These are phyloP conservation scores for Phytomonas francai DNA, from an alignment of 208 protist genomes.

Conservation along the genomic window DNA sequence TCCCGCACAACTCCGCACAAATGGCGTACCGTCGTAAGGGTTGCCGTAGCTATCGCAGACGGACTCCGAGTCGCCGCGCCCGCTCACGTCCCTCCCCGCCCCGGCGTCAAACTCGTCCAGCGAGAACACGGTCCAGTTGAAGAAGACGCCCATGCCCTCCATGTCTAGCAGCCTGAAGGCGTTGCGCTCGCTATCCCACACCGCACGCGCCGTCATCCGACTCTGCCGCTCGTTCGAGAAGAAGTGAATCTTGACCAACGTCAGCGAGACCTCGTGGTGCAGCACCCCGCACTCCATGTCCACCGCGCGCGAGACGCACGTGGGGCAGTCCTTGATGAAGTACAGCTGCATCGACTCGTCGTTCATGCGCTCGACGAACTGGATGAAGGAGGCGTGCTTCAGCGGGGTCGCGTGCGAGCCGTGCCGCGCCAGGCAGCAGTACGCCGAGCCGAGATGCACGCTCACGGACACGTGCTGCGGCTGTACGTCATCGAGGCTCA, in stretches of 20 bases:
- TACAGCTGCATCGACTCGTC: constrained; percentile 84
- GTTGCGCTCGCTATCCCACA: constrained; percentile 70
- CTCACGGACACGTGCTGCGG: constrained; percentile 65
- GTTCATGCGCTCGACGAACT: constrained; percentile 83
- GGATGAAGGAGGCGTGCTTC: constrained; percentile 67
- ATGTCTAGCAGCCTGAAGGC: constrained; percentile 74
- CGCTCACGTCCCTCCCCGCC: constrained; percentile 8
- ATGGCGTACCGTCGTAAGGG: not conserved
- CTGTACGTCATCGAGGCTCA: constrained; percentile 64
- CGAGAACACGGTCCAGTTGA: constrained; percentile 83
- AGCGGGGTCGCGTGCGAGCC: constrained; percentile 70
- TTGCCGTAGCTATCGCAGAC: not conserved
- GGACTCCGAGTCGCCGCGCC: not conserved
- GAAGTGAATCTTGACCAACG: constrained; percentile 74
- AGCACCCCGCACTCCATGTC: constrained; percentile 65
- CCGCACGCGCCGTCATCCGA: constrained; percentile 60
- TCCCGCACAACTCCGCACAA: not conserved
- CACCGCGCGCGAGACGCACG: constrained; percentile 72
- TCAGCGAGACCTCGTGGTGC: constrained; percentile 54
- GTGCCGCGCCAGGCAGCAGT: constrained; percentile 71
- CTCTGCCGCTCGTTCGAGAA: constrained; percentile 80
- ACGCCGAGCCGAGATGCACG: constrained; percentile 72
- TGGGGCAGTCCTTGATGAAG: constrained; percentile 74
- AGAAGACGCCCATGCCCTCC: constrained; percentile 70
- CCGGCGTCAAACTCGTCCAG: constrained; percentile 55